These are phyloP conservation scores for Hemerocallis citrina DNA, from an alignment of 106 monocot genomes.

Conservation along the genomic window DNA sequence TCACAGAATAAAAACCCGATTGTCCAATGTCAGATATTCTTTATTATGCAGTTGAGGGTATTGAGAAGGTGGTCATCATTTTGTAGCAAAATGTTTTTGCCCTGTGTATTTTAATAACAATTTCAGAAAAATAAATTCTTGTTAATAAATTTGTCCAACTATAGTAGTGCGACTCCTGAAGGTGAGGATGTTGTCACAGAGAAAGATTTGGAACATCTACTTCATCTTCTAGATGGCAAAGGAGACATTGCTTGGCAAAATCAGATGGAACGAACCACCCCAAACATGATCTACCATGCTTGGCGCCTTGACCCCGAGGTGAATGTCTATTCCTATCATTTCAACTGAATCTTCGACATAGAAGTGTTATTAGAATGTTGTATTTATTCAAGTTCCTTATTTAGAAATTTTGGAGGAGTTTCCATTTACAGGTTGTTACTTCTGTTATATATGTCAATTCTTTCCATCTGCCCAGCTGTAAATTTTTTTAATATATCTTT, in stretches of 20 bases:
- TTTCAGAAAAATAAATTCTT: background rate
- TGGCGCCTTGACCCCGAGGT: constrained; percentile 81
- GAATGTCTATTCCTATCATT: constrained; percentile 3
- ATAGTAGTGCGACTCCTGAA: constrained; percentile 16
- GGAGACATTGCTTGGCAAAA: constrained; percentile 53
- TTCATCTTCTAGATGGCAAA: constrained; percentile 48
- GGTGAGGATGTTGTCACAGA: constrained; percentile 41
- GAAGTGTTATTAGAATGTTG: too few species aligned
- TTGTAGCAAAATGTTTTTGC: background rate
- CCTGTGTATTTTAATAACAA: background rate
- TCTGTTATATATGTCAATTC: too few species aligned
- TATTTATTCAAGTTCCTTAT: too few species aligned
- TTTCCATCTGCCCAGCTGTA: background rate
- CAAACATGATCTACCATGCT: constrained; percentile 74
- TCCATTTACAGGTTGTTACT: too few species aligned
- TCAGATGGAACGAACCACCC: constrained; percentile 59
- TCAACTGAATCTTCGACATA: background rate
- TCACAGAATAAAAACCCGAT: background rate
- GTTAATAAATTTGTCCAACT: background rate
- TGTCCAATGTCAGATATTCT: background rate
- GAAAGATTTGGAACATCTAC: constrained; percentile 52
- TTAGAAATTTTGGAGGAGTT: too few species aligned
- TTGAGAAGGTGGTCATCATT: background rate
- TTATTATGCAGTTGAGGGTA: background rate
- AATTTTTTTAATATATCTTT: background rate